Percentiles rank a stretch among this genome's conserved stretches.
These are phyloP conservation scores for Pseudomonodictys pantanalensis DNA, from an alignment of 495 filamentous ascomycete genomes.

Conservation along the genomic window DNA sequence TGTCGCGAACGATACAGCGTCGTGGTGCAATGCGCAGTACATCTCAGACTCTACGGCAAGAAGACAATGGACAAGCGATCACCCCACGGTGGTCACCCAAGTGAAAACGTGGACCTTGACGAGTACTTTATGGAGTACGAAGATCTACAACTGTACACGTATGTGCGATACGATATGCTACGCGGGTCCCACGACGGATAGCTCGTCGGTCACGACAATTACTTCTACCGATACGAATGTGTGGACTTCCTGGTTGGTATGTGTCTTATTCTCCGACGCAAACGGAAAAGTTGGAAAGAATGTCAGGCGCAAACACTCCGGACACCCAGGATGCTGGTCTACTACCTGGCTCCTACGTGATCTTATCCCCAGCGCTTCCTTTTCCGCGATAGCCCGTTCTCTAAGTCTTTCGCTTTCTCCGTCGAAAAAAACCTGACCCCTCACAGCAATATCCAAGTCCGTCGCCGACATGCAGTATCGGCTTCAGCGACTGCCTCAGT, in stretches of 20 bases:
- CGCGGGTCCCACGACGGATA: neutral
- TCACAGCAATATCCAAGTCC: constrained; percentile 6
- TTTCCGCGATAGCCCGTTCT: too few relatives aligned
- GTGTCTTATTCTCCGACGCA: too few relatives aligned
- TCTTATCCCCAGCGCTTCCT: too few relatives aligned
- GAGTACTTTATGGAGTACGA: neutral
- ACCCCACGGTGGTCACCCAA: neutral
- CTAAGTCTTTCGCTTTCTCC: too few relatives aligned
- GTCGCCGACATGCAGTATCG: constrained; percentile 8
- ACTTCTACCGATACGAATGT: neutral
- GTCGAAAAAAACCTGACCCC: too few relatives aligned
- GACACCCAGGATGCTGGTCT: too few relatives aligned
- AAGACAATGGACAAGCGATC: neutral
- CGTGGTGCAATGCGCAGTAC: neutral
- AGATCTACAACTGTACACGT: neutral
- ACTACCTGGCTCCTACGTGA: too few relatives aligned
- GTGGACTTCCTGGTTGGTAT: neutral
- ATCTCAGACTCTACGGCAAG: neutral
- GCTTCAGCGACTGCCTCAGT: constrained; percentile 9
- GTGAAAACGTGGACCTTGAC: neutral
- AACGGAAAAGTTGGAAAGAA: too few relatives aligned
- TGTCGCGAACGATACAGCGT: neutral
- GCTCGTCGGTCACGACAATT: neutral
- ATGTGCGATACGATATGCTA: constrained; percentile 12
- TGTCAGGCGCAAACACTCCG: too few relatives aligned